A percentile compares a stretch with the other conserved stretches of the same genome.
Evolutionary conservation across 176 grass and related monocot species (phyloP).

Genomic region (Aegilops tauschii): DNA sequence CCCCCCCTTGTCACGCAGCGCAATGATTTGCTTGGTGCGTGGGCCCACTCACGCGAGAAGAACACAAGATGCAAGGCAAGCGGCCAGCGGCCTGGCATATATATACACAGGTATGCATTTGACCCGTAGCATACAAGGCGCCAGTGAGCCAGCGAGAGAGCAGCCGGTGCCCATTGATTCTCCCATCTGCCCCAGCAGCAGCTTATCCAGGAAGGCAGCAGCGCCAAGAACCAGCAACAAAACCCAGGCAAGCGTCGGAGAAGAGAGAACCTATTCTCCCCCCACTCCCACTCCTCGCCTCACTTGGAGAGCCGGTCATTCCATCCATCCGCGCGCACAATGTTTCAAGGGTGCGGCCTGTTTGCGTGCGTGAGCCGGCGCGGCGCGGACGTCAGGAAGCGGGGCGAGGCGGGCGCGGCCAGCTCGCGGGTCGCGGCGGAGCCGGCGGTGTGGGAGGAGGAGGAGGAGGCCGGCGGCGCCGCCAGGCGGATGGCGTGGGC

Average conservation of each 20-base stretch:
- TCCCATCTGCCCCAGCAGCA: not conserved
- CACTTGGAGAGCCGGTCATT: not conserved
- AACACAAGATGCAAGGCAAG: not conserved
- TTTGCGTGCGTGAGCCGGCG: conserved; percentile 37
- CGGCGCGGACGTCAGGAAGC: conserved; percentile 39
- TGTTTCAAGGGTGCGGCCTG: conserved; percentile 55
- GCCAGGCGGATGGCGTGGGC: conserved; percentile 53
- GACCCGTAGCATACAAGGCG: conserved; percentile 40
- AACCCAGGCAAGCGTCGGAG: not conserved
- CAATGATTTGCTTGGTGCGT: conserved; percentile 31
- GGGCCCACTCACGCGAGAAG: conserved; percentile 16
- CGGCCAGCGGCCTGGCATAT: not conserved
- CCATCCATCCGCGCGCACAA: not conserved
- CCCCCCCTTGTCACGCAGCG: conserved; percentile 24
- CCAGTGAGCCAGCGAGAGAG: conserved; percentile 26
- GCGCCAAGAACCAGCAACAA: conserved; percentile 35
- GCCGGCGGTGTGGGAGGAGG: conserved; percentile 4
- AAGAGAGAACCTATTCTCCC: conserved; percentile 15
- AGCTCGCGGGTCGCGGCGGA: conserved; percentile 61
- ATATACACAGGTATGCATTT: conserved; percentile 39
- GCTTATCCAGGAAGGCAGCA: conserved; percentile 34
- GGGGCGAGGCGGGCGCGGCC: conserved; percentile 29
- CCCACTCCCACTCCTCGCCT: conserved; percentile 25
- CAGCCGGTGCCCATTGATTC: not conserved
- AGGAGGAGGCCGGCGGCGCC: not conserved